Evolutionary conservation across 306 rosid species (phyloP), one percentile per base, ranked within the genome.

Genomic region (Fagus sylvatica): DNA sequence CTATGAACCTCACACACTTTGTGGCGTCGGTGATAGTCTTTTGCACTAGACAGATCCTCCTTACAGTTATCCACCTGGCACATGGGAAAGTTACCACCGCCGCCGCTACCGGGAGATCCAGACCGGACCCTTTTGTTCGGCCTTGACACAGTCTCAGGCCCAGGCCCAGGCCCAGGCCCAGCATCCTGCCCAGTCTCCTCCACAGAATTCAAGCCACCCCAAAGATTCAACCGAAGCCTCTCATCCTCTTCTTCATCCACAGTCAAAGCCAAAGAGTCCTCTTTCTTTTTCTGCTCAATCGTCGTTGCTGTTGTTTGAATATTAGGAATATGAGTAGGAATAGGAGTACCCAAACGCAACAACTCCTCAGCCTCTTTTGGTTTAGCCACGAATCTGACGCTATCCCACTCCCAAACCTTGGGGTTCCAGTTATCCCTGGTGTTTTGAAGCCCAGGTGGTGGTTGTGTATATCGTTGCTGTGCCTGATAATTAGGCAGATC

Each of bases 21-120:
- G 61, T 93, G 98, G 3, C 98, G 84, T 40, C 98, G 89, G 69
- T 93, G 98, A 73, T 93, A 93, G 84, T 93, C 97, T 75, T 93
- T 93, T 0, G 97, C 98, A 64, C 42, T 76, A 0, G 98, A 88
- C 6, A 93, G 91, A 91, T 93, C 93, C 78, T 91, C 93, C 70
- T 76, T 86, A 15, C 98, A 93, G 84, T 88, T 85, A 77, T 93
- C 98, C 11, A 93, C 98, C 77, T 93, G 98, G 53, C 98, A 93
- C 89, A 86, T 86, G 36, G 97, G 98, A 70, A 86, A 91, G 76
- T 87, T 83, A 76, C 81, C 34, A 41, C 71, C 85, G 78, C 81
- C 34, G 51, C 68, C 85, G 65, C 0, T 12, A 19, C 84, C 80
- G 3, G 98, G 98, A 5, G 98, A 90, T 19, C 92, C 91, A 1